These are phyloP conservation scores for Backusella westeae DNA, from an alignment of 192 early-diverging fungal genomes.

Conservation along the genomic window DNA sequence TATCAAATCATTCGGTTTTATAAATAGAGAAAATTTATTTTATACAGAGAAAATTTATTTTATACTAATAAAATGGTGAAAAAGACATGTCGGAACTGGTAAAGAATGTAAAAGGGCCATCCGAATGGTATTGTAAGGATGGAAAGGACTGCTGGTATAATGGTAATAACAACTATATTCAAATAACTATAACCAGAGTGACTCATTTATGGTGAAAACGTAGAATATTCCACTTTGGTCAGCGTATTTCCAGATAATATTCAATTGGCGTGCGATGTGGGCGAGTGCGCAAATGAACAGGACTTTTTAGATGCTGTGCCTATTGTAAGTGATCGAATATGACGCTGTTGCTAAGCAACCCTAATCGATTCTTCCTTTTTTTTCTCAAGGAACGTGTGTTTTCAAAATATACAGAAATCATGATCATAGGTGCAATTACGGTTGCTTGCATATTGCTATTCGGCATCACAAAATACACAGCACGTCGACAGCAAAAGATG, in stretches of 20 bases:
- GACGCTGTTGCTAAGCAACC: neutral
- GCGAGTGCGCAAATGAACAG: conserved; percentile 65
- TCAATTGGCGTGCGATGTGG: conserved; percentile 69
- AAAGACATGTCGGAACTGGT: conserved; percentile 37
- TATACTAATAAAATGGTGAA: neutral
- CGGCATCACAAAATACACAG: conserved; percentile 13
- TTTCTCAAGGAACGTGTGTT: conserved; percentile 21
- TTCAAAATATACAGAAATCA: conserved; percentile 21
- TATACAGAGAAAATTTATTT: too few species aligned
- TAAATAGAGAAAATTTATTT: too few species aligned
- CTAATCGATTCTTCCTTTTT: neutral
- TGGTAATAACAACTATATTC: neutral
- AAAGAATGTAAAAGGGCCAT: conserved; percentile 34
- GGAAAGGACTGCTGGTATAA: conserved; percentile 40
- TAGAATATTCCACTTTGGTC: conserved; percentile 38
- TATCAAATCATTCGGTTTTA: too few species aligned
- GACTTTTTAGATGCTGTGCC: conserved; percentile 34
- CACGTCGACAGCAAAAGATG: conserved; percentile 19
- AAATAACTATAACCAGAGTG: neutral
- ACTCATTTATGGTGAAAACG: neutral
- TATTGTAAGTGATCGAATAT: conserved; percentile 8
- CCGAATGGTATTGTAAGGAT: conserved; percentile 35
- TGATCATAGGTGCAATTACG: conserved; percentile 15
- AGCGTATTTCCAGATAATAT: conserved; percentile 51
- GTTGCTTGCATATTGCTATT: conserved; percentile 19